Base-by-base conservation (phyloP, 1,284 basidiomycete genomes). In the Naganishia sp. region DNA sequence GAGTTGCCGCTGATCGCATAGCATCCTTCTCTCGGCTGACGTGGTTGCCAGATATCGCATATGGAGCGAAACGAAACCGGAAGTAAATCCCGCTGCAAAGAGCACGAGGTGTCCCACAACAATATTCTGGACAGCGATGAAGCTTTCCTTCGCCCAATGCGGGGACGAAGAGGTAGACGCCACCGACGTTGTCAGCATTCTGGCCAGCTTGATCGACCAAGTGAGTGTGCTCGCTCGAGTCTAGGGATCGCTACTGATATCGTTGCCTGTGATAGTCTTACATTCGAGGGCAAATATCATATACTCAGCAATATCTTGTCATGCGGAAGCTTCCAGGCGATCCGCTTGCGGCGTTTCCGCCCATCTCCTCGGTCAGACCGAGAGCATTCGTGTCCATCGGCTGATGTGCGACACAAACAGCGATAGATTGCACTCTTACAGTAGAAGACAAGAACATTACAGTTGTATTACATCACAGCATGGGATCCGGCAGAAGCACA, bases 151-250 rank as follows among this genome's bases (percentile, higher is more conserved):
- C 55, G 65, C 63, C 1, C 76, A 74, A 10, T 69, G 71, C 9
- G 75, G 75, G 28, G 77, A 78, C 65, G 78, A 78, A 63, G 77
- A 77, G 44, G 75, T 75, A 7, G 69, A 64, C 1, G 55, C 77
- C 2, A 69, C 42, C 16, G 79, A 80, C 69, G 72, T 79, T n/a
- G 73, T 80, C 56, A 73, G 72, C 55, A 70, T 77, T 1, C 60
- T 78, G 11, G 71, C 76, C 5, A 78, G 75, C 60, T 65, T 79
- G 45, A 78, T 80, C 9, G 79, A 80, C 65, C 79, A 80, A 66
- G 79, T 78, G 61, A 65, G 78, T 74, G 25, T 44, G 6, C 23
- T 33, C 28, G n/a, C n/a, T 31, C 44, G 25, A 0, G 16, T 21
- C 3, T 2, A 31, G 9, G 36, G 44, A 15, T 39, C 9, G 50